Evolutionary conservation across 2,329 filamentous ascomycete species (phyloP), one percentile per base, ranked within the genome.

Genomic region (Laburnicola sp.): DNA sequence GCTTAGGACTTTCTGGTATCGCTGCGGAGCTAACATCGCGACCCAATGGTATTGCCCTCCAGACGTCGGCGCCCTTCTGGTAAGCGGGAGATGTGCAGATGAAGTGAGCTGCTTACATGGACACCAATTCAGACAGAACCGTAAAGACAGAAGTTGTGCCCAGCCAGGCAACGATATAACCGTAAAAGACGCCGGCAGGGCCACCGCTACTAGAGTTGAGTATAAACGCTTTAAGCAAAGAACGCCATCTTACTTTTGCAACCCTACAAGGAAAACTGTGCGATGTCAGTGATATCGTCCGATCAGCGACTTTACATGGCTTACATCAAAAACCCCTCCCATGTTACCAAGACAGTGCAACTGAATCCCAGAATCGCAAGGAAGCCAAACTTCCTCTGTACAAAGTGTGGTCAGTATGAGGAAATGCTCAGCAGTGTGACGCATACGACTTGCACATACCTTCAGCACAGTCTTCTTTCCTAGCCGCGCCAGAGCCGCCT

Each of bases 1-100:
- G 50, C 68, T 71, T n/a, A 74, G 56, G 27, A 69, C 59, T 45
- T 72, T 71, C 40, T 71, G 65, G n/a, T 57, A 60, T 2, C 51
- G 55, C 8, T 49, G 54, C 2, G 73, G 73, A 3, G 71, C 69
- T 16, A 74, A 66, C 47, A 74, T 69, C 23, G 60, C 60, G 7
- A 73, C 69, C 64, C 43, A 64, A 51, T 56, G 47, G 43, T 64
- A 66, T 45, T 65, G 59, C 10, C 66, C 68, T 3, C 65, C 64
- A 10, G 58, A 54, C 2, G 57, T 61, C 5, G 60, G 65, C 36
- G 49, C 49, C 51, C 46, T 53, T 16, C 16, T 16, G 8, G 34
- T 4, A 22, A 26, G 31, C 3, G 4, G 6, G 16, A 35, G 27
- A 32, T 31, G n/a, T 3, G 16, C 23, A 45, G 43, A 16, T 16